Evolutionary conservation across 2,329 filamentous ascomycete genomes (phyloP).

Genomic region (Penicillium sclerotiorum): DNA sequence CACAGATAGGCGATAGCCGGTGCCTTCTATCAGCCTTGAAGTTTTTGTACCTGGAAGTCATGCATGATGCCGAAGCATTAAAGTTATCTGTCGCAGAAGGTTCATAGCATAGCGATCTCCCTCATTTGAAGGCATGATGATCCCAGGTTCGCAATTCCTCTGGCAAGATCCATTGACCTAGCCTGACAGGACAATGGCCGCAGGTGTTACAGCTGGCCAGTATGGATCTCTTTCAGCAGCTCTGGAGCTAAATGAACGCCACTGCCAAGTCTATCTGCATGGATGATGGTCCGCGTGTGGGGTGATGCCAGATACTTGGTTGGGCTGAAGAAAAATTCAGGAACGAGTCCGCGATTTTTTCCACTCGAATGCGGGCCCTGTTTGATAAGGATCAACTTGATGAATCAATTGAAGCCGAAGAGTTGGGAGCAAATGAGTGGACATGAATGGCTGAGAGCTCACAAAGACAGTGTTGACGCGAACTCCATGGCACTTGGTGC

Average conservation of each 20-base stretch:
- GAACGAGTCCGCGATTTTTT: not conserved
- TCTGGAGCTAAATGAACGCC: not conserved
- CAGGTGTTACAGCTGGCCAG: not conserved
- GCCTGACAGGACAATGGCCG: no score
- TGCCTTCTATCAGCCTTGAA: not conserved
- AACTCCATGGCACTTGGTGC: not conserved
- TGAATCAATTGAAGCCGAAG: not conserved
- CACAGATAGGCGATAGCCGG: not conserved
- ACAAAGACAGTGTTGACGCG: not conserved
- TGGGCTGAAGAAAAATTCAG: not conserved
- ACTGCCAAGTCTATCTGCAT: constrained; percentile 1
- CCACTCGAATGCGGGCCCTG: not conserved
- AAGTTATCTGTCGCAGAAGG: no score
- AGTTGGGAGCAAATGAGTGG: not conserved
- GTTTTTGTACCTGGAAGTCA: not conserved
- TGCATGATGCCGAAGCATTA: no score
- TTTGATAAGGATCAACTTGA: not conserved
- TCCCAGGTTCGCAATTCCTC: no score
- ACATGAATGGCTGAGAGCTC: no score
- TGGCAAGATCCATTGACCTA: no score
- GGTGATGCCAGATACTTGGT: not conserved
- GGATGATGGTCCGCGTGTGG: not conserved
- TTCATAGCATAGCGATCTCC: no score
- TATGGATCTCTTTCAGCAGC: not conserved
- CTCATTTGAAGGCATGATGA: no score